Conservation (phyloP, 805 yeast species). For the Candida nonsorbophila region DNA sequence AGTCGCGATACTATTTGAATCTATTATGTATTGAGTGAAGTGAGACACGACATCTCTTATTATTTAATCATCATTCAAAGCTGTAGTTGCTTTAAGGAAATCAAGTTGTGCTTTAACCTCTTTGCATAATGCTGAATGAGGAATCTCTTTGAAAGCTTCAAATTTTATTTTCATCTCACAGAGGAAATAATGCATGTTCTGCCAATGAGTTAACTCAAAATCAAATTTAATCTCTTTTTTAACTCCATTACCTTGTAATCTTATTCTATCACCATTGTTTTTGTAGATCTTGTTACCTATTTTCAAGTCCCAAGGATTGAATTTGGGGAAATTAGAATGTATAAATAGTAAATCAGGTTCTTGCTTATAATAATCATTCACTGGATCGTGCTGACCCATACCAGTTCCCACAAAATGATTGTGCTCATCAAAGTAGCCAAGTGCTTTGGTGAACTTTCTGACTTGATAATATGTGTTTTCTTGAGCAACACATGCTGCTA, state of each 20-base stretch:
- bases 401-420: constrained; percentile 59
- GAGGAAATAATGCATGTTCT: constrained; percentile 47
- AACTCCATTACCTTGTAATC: constrained; percentile 58
- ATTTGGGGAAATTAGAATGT: constrained; percentile 64
- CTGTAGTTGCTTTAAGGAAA: constrained; percentile 26
- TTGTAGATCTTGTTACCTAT: constrained; percentile 35
- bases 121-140: constrained; percentile 39
- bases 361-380: constrained; percentile 43
- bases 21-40: no score
- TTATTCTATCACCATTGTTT: constrained; percentile 41
- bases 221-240: constrained; percentile 48
- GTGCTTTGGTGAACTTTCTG: constrained; percentile 44
- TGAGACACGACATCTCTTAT: no score
- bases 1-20: no score
- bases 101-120: constrained; percentile 46
- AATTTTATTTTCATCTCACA: constrained; percentile 47
- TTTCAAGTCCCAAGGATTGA: constrained; percentile 55
- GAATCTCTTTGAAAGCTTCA: constrained; percentile 37
- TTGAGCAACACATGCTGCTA: constrained; percentile 59
- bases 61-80: constrained; percentile 10
- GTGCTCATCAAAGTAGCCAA: constrained; percentile 37
- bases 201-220: constrained; percentile 57
- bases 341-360: constrained; percentile 41
- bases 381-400: constrained; percentile 72
- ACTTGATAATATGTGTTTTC: constrained; percentile 50